These are phyloP conservation scores for Colletotrichum filicis DNA, from an alignment of 2,329 filamentous ascomycete species.

Conservation along the genomic window DNA sequence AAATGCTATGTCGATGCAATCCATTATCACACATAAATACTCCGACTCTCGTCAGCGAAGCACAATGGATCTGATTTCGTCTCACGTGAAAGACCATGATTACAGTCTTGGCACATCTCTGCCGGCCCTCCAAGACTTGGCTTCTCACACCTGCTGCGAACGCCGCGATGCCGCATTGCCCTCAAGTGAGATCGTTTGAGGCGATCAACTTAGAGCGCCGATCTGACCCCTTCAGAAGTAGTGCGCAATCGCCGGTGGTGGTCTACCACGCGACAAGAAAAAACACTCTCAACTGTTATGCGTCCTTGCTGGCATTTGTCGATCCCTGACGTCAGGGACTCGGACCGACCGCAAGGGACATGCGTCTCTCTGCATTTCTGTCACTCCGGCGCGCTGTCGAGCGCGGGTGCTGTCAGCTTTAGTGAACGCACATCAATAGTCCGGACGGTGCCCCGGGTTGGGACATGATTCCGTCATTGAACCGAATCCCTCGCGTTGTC, in stretches of 20 bases:
- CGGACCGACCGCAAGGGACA: background rate
- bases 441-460: background rate
- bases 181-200: background rate
- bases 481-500: background rate
- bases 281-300: background rate
- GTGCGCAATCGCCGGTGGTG: background rate
- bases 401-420: background rate
- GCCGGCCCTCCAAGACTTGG: slow-evolving; percentile 1
- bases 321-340: slow-evolving; percentile 23
- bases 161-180: background rate
- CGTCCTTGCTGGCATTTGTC: background rate
- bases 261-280: background rate
- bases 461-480: background rate
- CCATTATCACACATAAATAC: background rate
- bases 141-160: background rate
- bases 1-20: background rate
- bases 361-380: background rate
- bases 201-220: background rate
- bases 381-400: background rate
- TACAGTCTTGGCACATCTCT: background rate
- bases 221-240: background rate
- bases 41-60: background rate
- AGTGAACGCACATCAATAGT: background rate
- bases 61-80: background rate
- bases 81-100: background rate